Base-by-base conservation (phyloP, 2,329 filamentous ascomycete species). In the Plectosphaerella cucumerina region DNA sequence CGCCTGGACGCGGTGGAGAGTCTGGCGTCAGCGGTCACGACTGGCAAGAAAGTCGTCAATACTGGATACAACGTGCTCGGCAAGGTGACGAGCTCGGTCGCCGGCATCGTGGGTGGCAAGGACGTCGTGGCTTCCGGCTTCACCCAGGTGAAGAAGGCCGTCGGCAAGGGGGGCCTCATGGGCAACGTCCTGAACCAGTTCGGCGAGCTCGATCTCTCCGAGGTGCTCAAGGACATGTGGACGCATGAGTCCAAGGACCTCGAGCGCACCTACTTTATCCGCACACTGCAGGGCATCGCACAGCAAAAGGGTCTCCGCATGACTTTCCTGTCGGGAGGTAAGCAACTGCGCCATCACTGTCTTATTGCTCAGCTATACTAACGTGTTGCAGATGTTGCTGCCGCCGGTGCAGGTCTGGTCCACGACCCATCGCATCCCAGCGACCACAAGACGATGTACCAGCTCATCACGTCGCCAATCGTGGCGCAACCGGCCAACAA, bases 371-470 rank as follows among this genome's bases (percentile, higher is more conserved):
- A 21, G 20, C 66, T 45, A 31, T 31, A 43, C 59, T 62, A 59
- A 65, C 59, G 44, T 12, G 14, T 39, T 39, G 6, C 56, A 86
- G 85, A 88, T 62, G 93, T 97, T 66, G 94, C 93, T 68, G 88
- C 85, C 61, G 92, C 89, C 58, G 94, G 94, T 57, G 94, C 94
- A 20, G 94, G 94, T 52, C 81, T 99, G 11, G 85, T 99, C 2
- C 94, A 99, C 69, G 94, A 99, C 70, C 94, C 94, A 0, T 81
- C 87, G 18, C 90, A 94, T 66, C 93, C 93, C 1, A 85, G 84
- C 37, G 91, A 97, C 69, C 91, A 97, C 78, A 99, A 97, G 73
- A 97, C 94, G 23, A 99, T 99, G 93, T 99, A 97, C 73, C 94
- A 99, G 69, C 81, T 99, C 66, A 97, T 97, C 66, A 87, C 92